Evolutionary conservation across 805 yeast species (phyloP).

Genomic region (Wickerhamiella dianesei): DNA sequence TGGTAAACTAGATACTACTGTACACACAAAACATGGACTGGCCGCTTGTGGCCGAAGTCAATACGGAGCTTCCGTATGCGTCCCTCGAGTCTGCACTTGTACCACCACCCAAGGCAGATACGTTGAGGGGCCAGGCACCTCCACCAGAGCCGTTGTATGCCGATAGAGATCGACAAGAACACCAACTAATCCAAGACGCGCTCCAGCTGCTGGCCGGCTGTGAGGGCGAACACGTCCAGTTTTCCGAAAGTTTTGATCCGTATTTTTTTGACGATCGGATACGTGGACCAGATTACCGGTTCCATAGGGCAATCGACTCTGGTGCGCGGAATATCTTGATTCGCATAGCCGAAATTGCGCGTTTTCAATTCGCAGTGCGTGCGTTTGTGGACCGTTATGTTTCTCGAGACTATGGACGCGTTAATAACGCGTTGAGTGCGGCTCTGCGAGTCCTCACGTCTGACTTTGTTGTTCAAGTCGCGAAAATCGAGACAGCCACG

Average conservation of each 20-base stretch:
- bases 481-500: slow-evolving; percentile 41
- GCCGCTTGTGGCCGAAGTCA: neutral
- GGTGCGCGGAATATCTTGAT: slow-evolving; percentile 58
- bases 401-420: slow-evolving; percentile 46
- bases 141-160: neutral
- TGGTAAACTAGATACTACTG: neutral
- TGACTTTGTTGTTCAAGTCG: slow-evolving; percentile 20
- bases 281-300: slow-evolving; percentile 61
- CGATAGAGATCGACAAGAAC: slow-evolving; percentile 51
- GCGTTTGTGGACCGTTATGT: slow-evolving; percentile 51
- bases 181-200: slow-evolving; percentile 56
- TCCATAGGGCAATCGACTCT: slow-evolving; percentile 59
- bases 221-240: slow-evolving; percentile 69
- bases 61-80: neutral
- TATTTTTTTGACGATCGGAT: slow-evolving; percentile 30
- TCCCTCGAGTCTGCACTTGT: neutral
- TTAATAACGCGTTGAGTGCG: slow-evolving; percentile 58
- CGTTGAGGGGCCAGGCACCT: neutral
- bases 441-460: slow-evolving; percentile 38
- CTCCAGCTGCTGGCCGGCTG: slow-evolving; percentile 43
- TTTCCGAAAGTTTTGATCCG: slow-evolving; percentile 47
- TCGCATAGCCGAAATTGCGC: slow-evolving; percentile 48
- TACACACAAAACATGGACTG: neutral
- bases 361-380: slow-evolving; percentile 42
- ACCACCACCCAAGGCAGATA: neutral